Base-by-base conservation (phyloP, 148 eudicot genomes). In the Rhododendron henanense region DNA sequence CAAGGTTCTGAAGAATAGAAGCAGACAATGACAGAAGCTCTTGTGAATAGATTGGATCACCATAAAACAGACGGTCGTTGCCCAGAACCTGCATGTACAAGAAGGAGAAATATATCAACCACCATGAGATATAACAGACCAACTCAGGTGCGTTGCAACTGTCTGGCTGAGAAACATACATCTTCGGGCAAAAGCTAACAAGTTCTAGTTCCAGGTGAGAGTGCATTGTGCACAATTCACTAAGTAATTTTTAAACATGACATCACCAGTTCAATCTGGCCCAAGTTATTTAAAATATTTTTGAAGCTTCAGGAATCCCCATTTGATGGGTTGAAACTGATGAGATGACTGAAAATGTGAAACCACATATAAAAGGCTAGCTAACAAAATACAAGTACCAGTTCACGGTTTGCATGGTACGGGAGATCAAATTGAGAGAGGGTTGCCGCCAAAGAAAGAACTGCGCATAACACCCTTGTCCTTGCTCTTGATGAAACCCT, bases 1-100 rank as follows among this genome's bases (percentile, higher is more conserved):
- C 74, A 69, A 93, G 82, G 83, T 75, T 84, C 71, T 85, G 90
- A 85, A 93, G 90, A 83, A 91, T 63, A 78, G 50, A 85, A 81
- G 86, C 19, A 84, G 94, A 90, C 11, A 93, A 90, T 28, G 91
- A 94, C 84, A 85, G 53, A 59, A 93, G 90, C 77, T 93, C 96
- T 86, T 90, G 89, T 41, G 76, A 89, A 83, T 91, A 89, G 41
- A 86, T 87, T 41, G 83, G 82, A 85, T 93, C 90, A 45, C 94
- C 91, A 85, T 89, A 90, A 85, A 81, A 91, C 82, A 94, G 85
- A 44, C 44, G 31, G 79, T 90, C 87, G 65, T 94, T 93, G 87
- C 92, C 80, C 51, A 89, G 83, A 85, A 89, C 86, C 98, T 94
- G 91, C 47, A 87, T 48, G 13, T 63, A 61, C 35, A 73, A 59